Percentiles rank a stretch among this genome's conserved stretches.
Evolutionary conservation across 768 basidiomycete genomes (phyloP).

Genomic region (Amanita pallidorosea): DNA sequence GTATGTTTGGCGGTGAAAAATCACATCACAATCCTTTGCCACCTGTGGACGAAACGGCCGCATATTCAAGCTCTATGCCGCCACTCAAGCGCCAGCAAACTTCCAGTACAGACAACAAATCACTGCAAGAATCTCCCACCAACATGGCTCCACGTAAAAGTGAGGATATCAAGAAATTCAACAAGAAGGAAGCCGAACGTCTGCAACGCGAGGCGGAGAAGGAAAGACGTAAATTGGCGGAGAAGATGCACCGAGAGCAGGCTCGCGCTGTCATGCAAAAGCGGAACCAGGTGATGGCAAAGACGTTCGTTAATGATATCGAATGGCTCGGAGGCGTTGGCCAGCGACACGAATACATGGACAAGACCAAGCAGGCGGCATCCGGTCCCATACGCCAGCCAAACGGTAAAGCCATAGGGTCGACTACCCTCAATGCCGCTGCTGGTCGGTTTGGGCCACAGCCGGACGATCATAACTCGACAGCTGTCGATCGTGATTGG

Average conservation of each 20-base stretch:
- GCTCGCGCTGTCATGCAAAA: conserved; percentile 90
- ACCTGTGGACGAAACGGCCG: conserved; percentile 63
- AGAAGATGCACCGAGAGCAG: conserved; percentile 73
- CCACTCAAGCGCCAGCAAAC: conserved; percentile 75
- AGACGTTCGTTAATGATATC: conserved; percentile 40
- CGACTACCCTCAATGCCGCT: conserved; percentile 49
- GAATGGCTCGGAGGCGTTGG: conserved; percentile 51
- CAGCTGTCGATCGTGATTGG: conserved; percentile 30
- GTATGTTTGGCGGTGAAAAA: conserved; percentile 75
- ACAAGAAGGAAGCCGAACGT: conserved; percentile 75
- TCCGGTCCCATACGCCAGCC: conserved; percentile 57
- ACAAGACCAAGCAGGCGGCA: conserved; percentile 43
- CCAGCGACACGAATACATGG: conserved; percentile 32
- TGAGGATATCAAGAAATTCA: conserved; percentile 58
- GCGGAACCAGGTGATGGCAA: conserved; percentile 64
- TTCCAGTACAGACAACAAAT: conserved; percentile 62
- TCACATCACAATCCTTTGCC: conserved; percentile 48
- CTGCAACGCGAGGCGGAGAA: conserved; percentile 74
- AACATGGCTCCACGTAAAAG: conserved; percentile 25
- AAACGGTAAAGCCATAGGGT: conserved; percentile 24
- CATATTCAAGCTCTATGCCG: conserved; percentile 41
- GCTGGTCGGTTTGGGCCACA: conserved; percentile 42
- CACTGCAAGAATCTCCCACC: conserved; percentile 45
- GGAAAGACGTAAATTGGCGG: conserved; percentile 66
- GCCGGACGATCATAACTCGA: conserved; percentile 11